Percentiles rank a stretch among this genome's conserved stretches.
Evolutionary conservation across 495 filamentous ascomycete species (phyloP).

Genomic region (Xylaria sp.): DNA sequence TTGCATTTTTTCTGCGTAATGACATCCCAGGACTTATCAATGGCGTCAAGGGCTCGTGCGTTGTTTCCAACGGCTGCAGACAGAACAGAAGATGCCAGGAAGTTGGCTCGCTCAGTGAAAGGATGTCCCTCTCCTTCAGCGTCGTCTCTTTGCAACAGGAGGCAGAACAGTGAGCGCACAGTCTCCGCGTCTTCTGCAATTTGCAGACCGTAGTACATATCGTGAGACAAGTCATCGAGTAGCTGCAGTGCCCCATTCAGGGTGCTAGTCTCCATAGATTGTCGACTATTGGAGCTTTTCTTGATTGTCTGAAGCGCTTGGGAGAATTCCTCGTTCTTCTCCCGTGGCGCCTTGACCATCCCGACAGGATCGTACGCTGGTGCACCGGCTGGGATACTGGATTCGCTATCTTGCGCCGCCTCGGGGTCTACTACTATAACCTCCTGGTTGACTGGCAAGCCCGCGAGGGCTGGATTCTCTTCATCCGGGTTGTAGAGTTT

Average conservation of each 20-base stretch:
- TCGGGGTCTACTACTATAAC: conserved; percentile 56
- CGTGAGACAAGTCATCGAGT: conserved; percentile 66
- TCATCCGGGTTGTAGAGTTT: conserved; percentile 63
- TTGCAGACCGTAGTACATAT: conserved; percentile 73
- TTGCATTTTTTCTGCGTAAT: conserved; percentile 43
- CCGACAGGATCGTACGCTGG: conserved; percentile 59
- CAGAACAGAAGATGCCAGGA: conserved; percentile 60
- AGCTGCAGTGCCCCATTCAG: conserved; percentile 53
- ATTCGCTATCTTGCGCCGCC: conserved; percentile 32
- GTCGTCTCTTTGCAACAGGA: conserved; percentile 39
- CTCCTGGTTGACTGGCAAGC: conserved; percentile 54
- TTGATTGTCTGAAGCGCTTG: conserved; percentile 54
- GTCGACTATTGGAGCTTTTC: conserved; percentile 31
- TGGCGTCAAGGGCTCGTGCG: conserved; percentile 60
- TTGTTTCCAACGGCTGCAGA: conserved; percentile 67
- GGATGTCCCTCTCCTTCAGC: conserved; percentile 24
- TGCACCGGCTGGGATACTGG: conserved; percentile 44
- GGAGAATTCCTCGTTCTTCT: conserved; percentile 50
- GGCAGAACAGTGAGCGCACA: conserved; percentile 52
- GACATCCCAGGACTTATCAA: conserved; percentile 49
- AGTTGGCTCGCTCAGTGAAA: conserved; percentile 42
- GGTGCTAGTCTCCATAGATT: conserved; percentile 23
- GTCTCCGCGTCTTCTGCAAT: conserved; percentile 59
- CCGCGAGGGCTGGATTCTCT: conserved; percentile 48
- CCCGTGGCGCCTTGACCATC: conserved; percentile 53